A percentile compares a stretch with the other conserved stretches of the same genome.
Evolutionary conservation across 1,284 basidiomycete genomes (phyloP).

Genomic region (Trichosporon sp.): DNA sequence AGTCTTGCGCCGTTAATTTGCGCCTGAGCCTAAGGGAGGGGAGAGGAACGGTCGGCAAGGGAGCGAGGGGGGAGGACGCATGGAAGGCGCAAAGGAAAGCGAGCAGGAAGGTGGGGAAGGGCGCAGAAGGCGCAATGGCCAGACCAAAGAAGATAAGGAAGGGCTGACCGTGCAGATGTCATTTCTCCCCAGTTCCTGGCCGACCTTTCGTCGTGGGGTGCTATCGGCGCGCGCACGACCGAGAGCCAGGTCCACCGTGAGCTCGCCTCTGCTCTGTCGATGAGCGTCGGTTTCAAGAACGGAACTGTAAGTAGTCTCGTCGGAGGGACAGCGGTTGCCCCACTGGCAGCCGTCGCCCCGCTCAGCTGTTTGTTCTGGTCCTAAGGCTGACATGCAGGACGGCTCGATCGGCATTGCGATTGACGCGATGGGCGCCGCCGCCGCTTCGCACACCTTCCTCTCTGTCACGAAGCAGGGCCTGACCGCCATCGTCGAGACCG

Average conservation of each 20-base stretch:
- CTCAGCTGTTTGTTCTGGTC: too few species aligned
- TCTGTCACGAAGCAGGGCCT: conserved; percentile 90
- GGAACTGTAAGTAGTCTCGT: conserved; percentile 47
- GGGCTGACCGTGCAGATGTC: conserved; percentile 9
- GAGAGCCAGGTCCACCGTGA: conserved; percentile 92
- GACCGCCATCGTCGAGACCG: conserved; percentile 87
- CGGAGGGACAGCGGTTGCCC: too few species aligned
- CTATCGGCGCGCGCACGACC: conserved; percentile 95
- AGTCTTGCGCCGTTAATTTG: neutral
- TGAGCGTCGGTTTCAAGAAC: conserved; percentile 79
- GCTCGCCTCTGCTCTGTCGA: conserved; percentile 83
- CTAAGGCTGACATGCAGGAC: conserved; percentile 41
- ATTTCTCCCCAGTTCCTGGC: conserved; percentile 74
- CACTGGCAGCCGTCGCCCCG: too few species aligned
- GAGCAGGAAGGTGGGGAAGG: too few species aligned
- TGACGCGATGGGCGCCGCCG: conserved; percentile 87
- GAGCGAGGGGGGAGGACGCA: too few species aligned
- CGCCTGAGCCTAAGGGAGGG: too few species aligned
- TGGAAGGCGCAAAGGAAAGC: neutral
- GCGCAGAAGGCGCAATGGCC: neutral
- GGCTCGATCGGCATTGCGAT: conserved; percentile 78
- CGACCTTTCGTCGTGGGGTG: conserved; percentile 88
- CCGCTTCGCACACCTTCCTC: conserved; percentile 85
- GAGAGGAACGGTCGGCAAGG: too few species aligned
- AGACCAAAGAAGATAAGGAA: neutral